Evolutionary conservation across 2,329 filamentous ascomycete genomes (phyloP), one percentile per base, ranked within the genome.

Genomic region (Ceratocystis papillata): DNA sequence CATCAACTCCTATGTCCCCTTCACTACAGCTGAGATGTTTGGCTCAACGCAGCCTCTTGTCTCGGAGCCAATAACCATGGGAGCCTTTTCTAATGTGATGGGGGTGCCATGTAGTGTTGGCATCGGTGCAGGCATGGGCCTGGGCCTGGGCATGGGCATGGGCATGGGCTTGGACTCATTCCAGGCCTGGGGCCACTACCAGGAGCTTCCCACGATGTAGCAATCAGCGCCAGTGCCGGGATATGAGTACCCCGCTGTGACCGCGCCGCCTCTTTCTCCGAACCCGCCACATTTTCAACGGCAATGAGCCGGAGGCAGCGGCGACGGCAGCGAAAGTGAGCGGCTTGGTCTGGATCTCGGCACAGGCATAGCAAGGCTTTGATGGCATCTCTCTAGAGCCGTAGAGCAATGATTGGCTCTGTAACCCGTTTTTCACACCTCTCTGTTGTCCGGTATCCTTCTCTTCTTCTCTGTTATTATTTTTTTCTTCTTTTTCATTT

Each of bases 171-270:
- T 67, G 48, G 62, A 62, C 12, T 50, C 53, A 20, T 61, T 69
- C 22, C 66, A 62, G 75, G 89, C 88, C 71, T 96, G 90, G 89
- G 90, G 89, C 75, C 82, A 88, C 71, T 90, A 88, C 75, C 88
- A 89, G 73, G 89, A 93, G 76, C 83, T 89, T 71, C 87, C 89
- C 69, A 91, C 87, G 70, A 96, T 96, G 80, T 96, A 88, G 89
- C 81, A 83, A 84, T 77, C 81, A 84, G 73, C 77, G 74, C 73
- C 77, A 69, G 75, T 74, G 73, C 74, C 77, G 74, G 76, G 75
- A 73, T 75, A 37, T 53, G 37, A 44, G 72, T 78, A 77, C 73
- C 77, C 78, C 71, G 76, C 76, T 73, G 77, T 77, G 71, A 80
- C 79, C 70, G 79, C 77, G 41, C 61, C 45, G 61, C 45, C 63